A percentile compares a stretch with the other conserved stretches of the same genome.
Evolutionary conservation across 148 eudicot species (phyloP).

Genomic region (Heliamphora exappendiculata): DNA sequence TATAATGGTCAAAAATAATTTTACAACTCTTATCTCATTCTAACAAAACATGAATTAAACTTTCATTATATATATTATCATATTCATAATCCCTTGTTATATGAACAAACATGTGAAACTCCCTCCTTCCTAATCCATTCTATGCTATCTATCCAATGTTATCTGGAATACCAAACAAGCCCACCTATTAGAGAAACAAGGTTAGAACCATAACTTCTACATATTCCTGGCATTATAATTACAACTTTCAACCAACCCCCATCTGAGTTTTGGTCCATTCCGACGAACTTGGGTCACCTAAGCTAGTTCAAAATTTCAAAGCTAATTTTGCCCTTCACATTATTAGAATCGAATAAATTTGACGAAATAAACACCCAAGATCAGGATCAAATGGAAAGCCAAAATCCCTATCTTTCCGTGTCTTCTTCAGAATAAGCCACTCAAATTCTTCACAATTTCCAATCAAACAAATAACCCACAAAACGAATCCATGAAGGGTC

Average conservation of each 20-base stretch:
- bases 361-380: not conserved
- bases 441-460: conserved; percentile 2
- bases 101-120: too few species aligned
- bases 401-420: not conserved
- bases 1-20: too few species aligned
- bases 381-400: not conserved
- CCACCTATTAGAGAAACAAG: too few species aligned
- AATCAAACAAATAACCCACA: not conserved
- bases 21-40: too few species aligned
- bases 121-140: too few species aligned
- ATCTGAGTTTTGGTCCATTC: not conserved
- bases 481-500: not conserved
- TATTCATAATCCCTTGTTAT: too few species aligned
- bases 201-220: too few species aligned
- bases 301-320: not conserved
- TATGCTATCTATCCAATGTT: too few species aligned
- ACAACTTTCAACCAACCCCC: not conserved
- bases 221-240: not conserved
- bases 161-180: too few species aligned
- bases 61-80: too few species aligned
- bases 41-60: too few species aligned
- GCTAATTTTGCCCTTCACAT: not conserved
- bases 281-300: not conserved
- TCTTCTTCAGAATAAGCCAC: not conserved
- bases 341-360: not conserved